Conservation (phyloP, 345 rosid genomes). For the Lumnitzera littorea region DNA sequence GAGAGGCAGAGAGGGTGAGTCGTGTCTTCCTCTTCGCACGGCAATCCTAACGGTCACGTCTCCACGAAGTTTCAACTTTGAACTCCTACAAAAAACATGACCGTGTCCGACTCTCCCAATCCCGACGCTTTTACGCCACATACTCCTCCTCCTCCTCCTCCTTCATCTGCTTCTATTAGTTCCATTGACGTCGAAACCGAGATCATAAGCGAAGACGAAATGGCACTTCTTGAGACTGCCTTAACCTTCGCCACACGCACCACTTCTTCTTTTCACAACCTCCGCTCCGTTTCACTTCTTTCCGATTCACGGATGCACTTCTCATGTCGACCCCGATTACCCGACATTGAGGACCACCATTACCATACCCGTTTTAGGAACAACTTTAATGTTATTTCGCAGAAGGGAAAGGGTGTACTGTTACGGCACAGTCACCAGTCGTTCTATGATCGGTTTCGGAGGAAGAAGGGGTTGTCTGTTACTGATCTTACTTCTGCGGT, state of each 20-base stretch:
- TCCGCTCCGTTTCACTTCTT: conserved; percentile 25
- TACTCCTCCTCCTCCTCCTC: too few relatives aligned
- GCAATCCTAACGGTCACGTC: conserved; percentile 25
- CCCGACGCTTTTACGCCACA: too few relatives aligned
- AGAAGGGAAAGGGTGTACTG: too few relatives aligned
- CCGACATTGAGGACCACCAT: conserved; percentile 51
- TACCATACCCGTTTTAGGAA: conserved; percentile 6
- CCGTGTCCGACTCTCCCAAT: background rate
- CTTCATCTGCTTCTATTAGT: too few relatives aligned
- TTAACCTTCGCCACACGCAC: conserved; percentile 44
- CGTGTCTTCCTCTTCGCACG: conserved; percentile 1
- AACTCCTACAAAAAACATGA: background rate
- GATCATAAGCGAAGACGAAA: conserved; percentile 78
- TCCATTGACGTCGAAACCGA: conserved; percentile 53
- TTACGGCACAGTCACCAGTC: conserved; percentile 19
- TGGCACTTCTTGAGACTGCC: conserved; percentile 74
- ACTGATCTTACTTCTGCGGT: conserved; percentile 68
- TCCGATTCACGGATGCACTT: conserved; percentile 28
- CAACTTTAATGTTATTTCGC: background rate
- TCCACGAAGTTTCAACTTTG: conserved; percentile 1
- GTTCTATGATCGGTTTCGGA: conserved; percentile 39
- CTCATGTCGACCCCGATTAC: conserved; percentile 11
- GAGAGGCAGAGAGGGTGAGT: too few relatives aligned
- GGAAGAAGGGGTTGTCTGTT: conserved; percentile 46
- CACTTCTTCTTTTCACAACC: conserved; percentile 13